Conservation (phyloP, 768 basidiomycete genomes). For the Gelatoporia subvermispora region DNA sequence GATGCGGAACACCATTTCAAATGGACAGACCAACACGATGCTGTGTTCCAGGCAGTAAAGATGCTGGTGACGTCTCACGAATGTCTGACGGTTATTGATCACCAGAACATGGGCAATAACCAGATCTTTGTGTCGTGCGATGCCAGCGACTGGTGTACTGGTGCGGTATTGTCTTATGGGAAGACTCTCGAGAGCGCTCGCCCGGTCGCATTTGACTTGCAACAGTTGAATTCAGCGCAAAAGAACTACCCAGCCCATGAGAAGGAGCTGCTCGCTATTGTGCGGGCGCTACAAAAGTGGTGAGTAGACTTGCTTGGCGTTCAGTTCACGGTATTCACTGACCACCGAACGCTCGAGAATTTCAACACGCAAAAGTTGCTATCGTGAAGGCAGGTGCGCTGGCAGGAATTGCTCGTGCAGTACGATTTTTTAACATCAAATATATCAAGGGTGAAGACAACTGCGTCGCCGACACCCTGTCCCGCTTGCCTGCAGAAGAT, state of each 20-base stretch:
- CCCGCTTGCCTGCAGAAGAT: constrained; percentile 17
- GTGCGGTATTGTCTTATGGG: constrained; percentile 29
- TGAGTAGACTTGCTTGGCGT: constrained; percentile 17
- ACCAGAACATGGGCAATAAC: constrained; percentile 23
- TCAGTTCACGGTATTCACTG: constrained; percentile 27
- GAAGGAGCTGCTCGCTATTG: constrained; percentile 35
- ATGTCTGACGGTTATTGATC: constrained; percentile 29
- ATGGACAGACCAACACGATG: constrained; percentile 25
- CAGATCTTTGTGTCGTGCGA: constrained; percentile 32
- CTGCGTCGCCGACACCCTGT: constrained; percentile 36
- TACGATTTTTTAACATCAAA: constrained; percentile 31
- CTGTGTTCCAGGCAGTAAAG: constrained; percentile 34
- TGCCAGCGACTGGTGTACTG: constrained; percentile 25
- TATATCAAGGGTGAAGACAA: constrained; percentile 38
- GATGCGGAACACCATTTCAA: constrained; percentile 24
- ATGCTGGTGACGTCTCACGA: constrained; percentile 17
- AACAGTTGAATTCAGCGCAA: constrained; percentile 24
- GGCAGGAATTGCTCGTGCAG: constrained; percentile 32
- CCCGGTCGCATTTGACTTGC: constrained; percentile 27
- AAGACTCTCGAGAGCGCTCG: constrained; percentile 25
- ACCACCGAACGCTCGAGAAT: constrained; percentile 33
- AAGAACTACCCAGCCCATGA: constrained; percentile 36
- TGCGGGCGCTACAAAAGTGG: constrained; percentile 24
- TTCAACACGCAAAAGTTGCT: constrained; percentile 29
- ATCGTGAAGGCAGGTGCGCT: constrained; percentile 28